A percentile compares a stretch with the other conserved stretches of the same genome.
phyloP scores from a whole-genome alignment of 331 rosid genomes.

The Pyrus hybrid region DNA sequence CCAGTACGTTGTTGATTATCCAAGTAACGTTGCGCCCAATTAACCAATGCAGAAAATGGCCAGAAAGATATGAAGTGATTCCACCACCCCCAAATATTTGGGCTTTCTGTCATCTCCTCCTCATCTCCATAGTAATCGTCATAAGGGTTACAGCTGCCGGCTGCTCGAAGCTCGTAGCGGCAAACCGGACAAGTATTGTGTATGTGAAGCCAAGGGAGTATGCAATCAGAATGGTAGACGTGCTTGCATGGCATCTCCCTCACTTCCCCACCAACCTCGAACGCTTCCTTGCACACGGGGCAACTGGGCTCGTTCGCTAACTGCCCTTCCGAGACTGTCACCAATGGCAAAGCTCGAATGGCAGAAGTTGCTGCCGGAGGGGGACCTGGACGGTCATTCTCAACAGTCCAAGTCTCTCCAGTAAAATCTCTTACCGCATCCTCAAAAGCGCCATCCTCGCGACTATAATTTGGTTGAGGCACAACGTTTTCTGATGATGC shows the following conservation, averaged over 20 bases:
- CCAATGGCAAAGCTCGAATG: slow-evolving; percentile 29
- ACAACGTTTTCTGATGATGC: neutral
- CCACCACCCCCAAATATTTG: slow-evolving; percentile 33
- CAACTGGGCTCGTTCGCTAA: slow-evolving; percentile 44
- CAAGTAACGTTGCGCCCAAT: slow-evolving; percentile 31
- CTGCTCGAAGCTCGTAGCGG: slow-evolving; percentile 36
- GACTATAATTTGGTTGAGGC: neutral
- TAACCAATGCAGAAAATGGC: slow-evolving; percentile 33
- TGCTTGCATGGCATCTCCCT: slow-evolving; percentile 72
- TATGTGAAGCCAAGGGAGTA: slow-evolving; percentile 57
- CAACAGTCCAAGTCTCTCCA: neutral
- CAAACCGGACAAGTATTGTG: slow-evolving; percentile 84
- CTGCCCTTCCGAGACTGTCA: slow-evolving; percentile 21
- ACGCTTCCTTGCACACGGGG: slow-evolving; percentile 66
- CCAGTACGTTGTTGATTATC: neutral
- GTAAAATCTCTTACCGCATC: slow-evolving; percentile 5
- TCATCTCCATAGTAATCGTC: neutral
- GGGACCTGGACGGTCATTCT: slow-evolving; percentile 14
- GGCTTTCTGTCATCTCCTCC: slow-evolving; percentile 9
- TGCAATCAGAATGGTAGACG: slow-evolving; percentile 65
- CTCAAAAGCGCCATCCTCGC: neutral
- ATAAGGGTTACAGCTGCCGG: no score
- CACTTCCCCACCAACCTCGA: slow-evolving; percentile 42
- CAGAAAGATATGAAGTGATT: slow-evolving; percentile 26
- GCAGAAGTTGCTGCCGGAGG: slow-evolving; percentile 25